Evolutionary conservation across 805 yeast genomes (phyloP).

Genomic region (Helenozyma baotianmanensis): DNA sequence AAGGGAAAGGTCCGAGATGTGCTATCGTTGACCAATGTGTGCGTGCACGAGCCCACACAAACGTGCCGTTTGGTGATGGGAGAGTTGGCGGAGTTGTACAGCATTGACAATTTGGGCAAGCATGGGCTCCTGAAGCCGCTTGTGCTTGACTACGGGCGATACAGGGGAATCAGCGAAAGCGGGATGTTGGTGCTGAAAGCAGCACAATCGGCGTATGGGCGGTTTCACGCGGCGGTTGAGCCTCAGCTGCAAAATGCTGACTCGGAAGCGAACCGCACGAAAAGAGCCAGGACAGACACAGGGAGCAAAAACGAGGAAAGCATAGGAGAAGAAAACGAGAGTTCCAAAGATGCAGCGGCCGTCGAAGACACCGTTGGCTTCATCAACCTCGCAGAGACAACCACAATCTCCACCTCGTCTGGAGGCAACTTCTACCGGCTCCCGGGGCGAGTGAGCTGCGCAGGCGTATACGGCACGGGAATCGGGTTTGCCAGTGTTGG

Average conservation of each 20-base stretch:
- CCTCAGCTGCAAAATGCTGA: not conserved
- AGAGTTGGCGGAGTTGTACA: conserved; percentile 19
- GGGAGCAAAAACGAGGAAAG: not conserved
- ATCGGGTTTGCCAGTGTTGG: conserved; percentile 21
- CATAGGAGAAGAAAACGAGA: not conserved
- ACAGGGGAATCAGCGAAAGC: not conserved
- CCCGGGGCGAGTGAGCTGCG: conserved; percentile 52
- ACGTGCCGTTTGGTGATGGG: conserved; percentile 22
- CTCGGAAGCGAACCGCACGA: not conserved
- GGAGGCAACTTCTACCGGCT: conserved; percentile 51
- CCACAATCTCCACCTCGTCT: conserved; percentile 37
- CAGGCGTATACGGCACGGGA: conserved; percentile 47
- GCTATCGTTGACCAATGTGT: conserved; percentile 13
- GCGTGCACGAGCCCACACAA: conserved; percentile 25
- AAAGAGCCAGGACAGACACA: not conserved
- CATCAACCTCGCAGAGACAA: conserved; percentile 14
- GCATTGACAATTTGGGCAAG: conserved; percentile 4
- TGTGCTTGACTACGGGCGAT: conserved; percentile 13
- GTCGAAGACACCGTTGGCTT: conserved; percentile 47
- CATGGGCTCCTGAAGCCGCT: conserved; percentile 35
- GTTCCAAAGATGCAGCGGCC: not conserved
- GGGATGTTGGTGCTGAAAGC: conserved; percentile 8
- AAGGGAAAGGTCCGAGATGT: conserved; percentile 7
- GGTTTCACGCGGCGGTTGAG: not conserved
- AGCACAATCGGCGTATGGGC: conserved; percentile 8